These are phyloP conservation scores for Cichorium intybus DNA, from an alignment of 140 eudicot species.

Conservation along the genomic window DNA sequence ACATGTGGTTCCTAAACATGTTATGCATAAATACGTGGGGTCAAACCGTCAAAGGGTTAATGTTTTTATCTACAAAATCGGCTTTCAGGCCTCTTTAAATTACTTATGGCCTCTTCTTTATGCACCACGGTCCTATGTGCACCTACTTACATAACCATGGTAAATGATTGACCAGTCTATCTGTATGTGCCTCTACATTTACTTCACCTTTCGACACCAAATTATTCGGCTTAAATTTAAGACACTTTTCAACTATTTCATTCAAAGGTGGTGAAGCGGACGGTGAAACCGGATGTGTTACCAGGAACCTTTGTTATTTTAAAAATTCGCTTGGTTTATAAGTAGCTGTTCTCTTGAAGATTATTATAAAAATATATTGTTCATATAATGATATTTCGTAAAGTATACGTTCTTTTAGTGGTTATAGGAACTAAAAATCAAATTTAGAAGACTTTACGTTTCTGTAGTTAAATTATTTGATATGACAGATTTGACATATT, in stretches of 20 bases:
- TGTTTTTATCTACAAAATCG: conserved; percentile 31
- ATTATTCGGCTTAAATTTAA: conserved; percentile 21
- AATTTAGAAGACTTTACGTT: no score
- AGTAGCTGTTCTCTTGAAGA: no score
- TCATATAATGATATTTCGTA: no score
- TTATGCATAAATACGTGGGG: conserved; percentile 20
- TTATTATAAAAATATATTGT: no score
- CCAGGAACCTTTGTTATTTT: no score
- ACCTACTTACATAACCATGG: conserved; percentile 24
- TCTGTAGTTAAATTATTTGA: no score
- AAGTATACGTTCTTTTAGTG: no score
- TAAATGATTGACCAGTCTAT: conserved; percentile 19
- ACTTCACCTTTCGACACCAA: conserved; percentile 23
- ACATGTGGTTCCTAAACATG: neutral
- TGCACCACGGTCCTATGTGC: conserved; percentile 19
- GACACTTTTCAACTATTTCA: neutral
- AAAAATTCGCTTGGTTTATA: no score
- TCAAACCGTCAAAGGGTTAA: conserved; percentile 19
- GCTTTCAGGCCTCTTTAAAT: conserved; percentile 13
- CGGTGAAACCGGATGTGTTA: neutral
- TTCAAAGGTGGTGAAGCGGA: neutral
- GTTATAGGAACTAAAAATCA: no score
- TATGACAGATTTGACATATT: no score
- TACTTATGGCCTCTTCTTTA: conserved; percentile 20
- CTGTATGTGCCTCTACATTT: conserved; percentile 10